Evolutionary conservation across 495 filamentous ascomycete genomes (phyloP), one percentile per base, ranked within the genome.

Genomic region (Penicillium subrubescens): DNA sequence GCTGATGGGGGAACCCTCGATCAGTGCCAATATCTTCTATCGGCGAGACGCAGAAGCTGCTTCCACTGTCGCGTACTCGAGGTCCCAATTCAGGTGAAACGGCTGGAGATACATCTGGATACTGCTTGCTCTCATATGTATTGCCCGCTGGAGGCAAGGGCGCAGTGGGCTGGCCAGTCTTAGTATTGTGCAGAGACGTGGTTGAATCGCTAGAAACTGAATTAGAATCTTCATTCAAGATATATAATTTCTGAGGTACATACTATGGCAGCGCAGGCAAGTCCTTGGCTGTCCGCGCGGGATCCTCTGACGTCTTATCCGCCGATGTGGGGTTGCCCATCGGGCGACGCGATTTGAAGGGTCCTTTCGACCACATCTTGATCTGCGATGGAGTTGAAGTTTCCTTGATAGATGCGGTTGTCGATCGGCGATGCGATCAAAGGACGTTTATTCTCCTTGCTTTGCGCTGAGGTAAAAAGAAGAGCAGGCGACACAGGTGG

Each of bases 281-380:
- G 10, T 68, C 68, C 67, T 81, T 83, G 19, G 69, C 35, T 23
- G 53, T 7, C 44, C 29, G 50, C 17, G 44, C 29, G 29, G 44
- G 46, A 62, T 60, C 44, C 60, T 81, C 75, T 33, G 78, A 73
- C 29, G 77, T 79, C 23, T 78, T 79, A 57, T 77, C 73, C 46
- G 77, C 67, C 44, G 80, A 72, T 61, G 79, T 79, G 57, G 84
- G 83, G 67, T 75, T 75, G 59, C 76, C 79, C 59, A 82, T 80
- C 44, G 73, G 75, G 59, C 79, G 82, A 63, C 75, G 77, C 37
- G 79, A 74, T 63, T 74, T 73, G 55, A 80, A 74, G 1, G 71
- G 68, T 43, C 73, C 63, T 61, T 80, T 82, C 51, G 75, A 73
- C 80, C 80, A 84, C 82, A 84, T 84, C 2, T 60, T 73, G 70